These are phyloP conservation scores for Apostasia shenzhenica DNA, from an alignment of 106 monocot species.

Conservation along the genomic window DNA sequence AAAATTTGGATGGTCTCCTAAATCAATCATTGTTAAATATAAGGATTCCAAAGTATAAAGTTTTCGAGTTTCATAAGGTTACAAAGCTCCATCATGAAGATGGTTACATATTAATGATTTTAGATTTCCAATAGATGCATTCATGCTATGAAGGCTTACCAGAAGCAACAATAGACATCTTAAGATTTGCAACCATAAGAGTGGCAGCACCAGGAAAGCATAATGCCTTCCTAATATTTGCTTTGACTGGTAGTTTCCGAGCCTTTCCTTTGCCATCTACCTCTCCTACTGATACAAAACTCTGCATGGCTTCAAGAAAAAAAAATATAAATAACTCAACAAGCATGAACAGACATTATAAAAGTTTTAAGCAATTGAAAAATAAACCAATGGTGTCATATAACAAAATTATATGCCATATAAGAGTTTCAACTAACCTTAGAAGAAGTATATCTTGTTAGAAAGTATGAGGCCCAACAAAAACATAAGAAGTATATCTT, in stretches of 20 bases:
- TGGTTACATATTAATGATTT: not conserved
- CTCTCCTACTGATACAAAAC: conserved; percentile 60
- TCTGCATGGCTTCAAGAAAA: conserved; percentile 29
- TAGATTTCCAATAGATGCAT: conserved; percentile 4
- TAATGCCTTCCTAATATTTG: conserved; percentile 57
- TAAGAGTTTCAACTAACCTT: not conserved
- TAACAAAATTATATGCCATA: not conserved
- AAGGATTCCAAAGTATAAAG: not conserved
- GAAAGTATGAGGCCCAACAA: no score
- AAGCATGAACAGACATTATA: not conserved
- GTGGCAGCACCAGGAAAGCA: conserved; percentile 85
- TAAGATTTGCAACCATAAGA: conserved; percentile 75
- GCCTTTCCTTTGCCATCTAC: conserved; percentile 68
- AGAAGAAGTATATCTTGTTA: no score
- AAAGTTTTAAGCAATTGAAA: not conserved
- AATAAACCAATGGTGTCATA: not conserved
- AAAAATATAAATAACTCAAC: not conserved
- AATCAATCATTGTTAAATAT: not conserved
- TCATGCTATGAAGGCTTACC: conserved; percentile 6
- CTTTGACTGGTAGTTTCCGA: conserved; percentile 53
- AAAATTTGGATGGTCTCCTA: not conserved
- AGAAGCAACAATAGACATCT: conserved; percentile 12
- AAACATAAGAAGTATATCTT: no score
- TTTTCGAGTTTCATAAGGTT: conserved; percentile 1
- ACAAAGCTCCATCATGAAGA: conserved; percentile 3